Percentiles rank a stretch among this genome's conserved stretches.
Evolutionary conservation across 495 filamentous ascomycete genomes (phyloP).

Genomic region (Penicillium cataractarum): DNA sequence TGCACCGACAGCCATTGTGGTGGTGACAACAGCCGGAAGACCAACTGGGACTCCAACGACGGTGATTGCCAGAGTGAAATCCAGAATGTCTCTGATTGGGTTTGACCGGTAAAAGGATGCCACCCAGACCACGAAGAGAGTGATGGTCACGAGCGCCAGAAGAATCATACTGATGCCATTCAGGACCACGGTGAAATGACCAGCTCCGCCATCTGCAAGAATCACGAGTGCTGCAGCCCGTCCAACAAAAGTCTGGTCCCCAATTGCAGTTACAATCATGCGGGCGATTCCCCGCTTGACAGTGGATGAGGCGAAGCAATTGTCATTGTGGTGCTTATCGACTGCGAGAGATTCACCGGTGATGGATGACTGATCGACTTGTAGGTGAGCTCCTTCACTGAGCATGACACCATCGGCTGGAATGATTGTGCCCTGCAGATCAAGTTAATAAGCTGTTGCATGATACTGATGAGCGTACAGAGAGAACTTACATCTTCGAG

Average conservation of each 20-base stretch:
- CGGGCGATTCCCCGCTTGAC: constrained; percentile 89
- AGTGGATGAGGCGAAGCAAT: constrained; percentile 80
- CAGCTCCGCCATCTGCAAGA: constrained; percentile 67
- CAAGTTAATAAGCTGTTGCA: constrained; percentile 10
- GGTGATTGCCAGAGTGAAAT: constrained; percentile 82
- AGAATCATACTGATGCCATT: constrained; percentile 78
- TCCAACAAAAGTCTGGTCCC: constrained; percentile 88
- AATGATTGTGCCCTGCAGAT: constrained; percentile 74
- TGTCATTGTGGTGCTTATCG: constrained; percentile 79
- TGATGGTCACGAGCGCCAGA: constrained; percentile 77
- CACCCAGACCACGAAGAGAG: constrained; percentile 82
- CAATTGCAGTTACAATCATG: constrained; percentile 78
- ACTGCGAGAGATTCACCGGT: constrained; percentile 93
- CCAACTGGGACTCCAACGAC: constrained; percentile 94
- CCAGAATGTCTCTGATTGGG: constrained; percentile 71
- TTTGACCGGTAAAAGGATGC: constrained; percentile 86
- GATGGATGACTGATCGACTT: constrained; percentile 90
- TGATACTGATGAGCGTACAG: not conserved
- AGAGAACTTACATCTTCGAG: constrained; percentile 68
- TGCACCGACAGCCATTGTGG: constrained; percentile 94
- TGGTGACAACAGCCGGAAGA: constrained; percentile 93
- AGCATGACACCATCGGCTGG: constrained; percentile 86
- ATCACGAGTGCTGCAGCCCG: constrained; percentile 84
- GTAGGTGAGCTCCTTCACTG: constrained; percentile 76
- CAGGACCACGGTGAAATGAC: constrained; percentile 89